These are phyloP conservation scores for Triticum turgidum DNA, from an alignment of 176 grass and related monocot genomes.

Conservation along the genomic window DNA sequence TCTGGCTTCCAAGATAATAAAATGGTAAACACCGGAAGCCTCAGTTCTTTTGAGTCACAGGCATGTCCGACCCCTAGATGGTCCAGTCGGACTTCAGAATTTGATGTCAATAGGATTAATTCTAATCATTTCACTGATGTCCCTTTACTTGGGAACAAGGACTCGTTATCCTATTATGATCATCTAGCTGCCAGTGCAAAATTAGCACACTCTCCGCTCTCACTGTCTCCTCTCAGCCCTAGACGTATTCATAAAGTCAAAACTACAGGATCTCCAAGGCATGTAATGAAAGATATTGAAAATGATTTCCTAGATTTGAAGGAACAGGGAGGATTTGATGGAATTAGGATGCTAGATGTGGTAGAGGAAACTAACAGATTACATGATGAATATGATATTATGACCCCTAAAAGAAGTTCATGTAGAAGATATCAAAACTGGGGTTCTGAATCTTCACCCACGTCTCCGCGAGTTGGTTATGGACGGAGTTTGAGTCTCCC, in stretches of 20 bases:
- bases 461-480: constrained; percentile 45
- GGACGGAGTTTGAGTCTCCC: constrained; percentile 42
- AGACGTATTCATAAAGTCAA: constrained; percentile 76
- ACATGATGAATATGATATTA: constrained; percentile 63
- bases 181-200: constrained; percentile 54
- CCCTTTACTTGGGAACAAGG: constrained; percentile 70
- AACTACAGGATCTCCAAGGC: constrained; percentile 41
- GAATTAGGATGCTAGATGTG: constrained; percentile 37
- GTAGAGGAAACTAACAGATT: constrained; percentile 43
- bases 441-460: constrained; percentile 37
- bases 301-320: constrained; percentile 60
- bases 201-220: constrained; percentile 66
- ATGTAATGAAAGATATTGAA: constrained; percentile 63
- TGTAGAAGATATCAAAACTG: constrained; percentile 40
- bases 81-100: constrained; percentile 40
- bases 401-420: constrained; percentile 47
- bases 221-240: constrained; percentile 82
- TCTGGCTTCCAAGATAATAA: constrained; percentile 55
- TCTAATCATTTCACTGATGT: constrained; percentile 80
- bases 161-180: constrained; percentile 39
- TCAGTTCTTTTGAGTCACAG: constrained; percentile 43
- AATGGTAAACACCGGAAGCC: constrained; percentile 56
- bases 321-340: constrained; percentile 31
- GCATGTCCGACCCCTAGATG: constrained; percentile 27
- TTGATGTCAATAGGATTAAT: constrained; percentile 37